Evolutionary conservation across 208 protist species (phyloP), one percentile per base, ranked within the genome.

Genomic region (Leishmania turanica): DNA sequence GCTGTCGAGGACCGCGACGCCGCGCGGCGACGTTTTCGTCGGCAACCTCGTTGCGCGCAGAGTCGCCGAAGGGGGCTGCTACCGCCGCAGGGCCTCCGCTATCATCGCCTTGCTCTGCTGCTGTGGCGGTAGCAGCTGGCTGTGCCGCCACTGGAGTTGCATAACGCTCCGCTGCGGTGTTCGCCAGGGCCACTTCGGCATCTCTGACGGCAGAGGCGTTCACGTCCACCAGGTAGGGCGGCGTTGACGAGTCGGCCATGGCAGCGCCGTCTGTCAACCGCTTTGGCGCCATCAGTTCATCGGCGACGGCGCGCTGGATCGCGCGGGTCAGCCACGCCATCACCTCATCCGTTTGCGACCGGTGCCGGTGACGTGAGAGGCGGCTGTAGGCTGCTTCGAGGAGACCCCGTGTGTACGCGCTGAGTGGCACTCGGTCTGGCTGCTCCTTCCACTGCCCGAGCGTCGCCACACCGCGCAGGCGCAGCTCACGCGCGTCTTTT

Each of bases 291-390:
- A 85, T 87, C 51, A 97, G 85, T 83, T 97, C 92, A 78, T 95
- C 90, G 78, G 88, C 88, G n/a, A 97, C 86, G 17, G 93, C 93
- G 45, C 89, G 84, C 58, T 93, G 90, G 79, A 97, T 95, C 1
- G 93, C 90, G 51, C 90, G 88, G 4, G 91, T 92, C 27, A 97
- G 84, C 92, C 93, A 97, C n/a, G 87, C 87, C 64, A 97, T 88
- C 19, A 97, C 90, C 81, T 92, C 88, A 27, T 92, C 87, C 81
- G 89, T 84, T 82, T 93, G 88, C 31, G 71, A 82, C 76, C 86
- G 84, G 45, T 82, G 76, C 54, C 74, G 79, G 58, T 65, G 27
- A 2, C 83, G 84, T 7, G 82, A 76, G 15, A 86, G 42, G n/a
- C 58, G 54, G 65, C 79, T 75, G 74, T 94, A 96, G 4, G 90